Evolutionary conservation across 1,139 yeast species (phyloP).

Genomic region (Geotrichum citri-aurantii): DNA sequence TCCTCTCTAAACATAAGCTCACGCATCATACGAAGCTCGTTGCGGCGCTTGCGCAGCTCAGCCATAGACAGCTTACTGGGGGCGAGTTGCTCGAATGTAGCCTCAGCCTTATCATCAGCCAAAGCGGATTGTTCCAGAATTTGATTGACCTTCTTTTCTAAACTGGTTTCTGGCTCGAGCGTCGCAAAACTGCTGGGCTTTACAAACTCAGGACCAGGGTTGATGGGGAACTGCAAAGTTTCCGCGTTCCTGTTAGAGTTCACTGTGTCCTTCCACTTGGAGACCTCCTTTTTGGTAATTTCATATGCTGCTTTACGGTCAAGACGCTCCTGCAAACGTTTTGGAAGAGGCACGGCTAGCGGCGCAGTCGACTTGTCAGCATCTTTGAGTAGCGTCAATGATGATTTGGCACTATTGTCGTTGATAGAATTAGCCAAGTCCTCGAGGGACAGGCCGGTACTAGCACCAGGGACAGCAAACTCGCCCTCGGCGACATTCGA

Average conservation of each 20-base stretch:
- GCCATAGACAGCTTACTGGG: conserved; percentile 68
- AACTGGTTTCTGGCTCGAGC: conserved; percentile 38
- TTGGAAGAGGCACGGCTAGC: conserved; percentile 76
- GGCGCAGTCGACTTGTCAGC: conserved; percentile 12
- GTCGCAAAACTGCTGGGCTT: conserved; percentile 51
- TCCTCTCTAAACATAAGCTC: conserved; percentile 96
- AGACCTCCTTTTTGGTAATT: conserved; percentile 76
- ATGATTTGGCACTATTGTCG: conserved; percentile 20
- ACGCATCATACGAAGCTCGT: conserved; percentile 84
- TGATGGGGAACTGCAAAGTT: conserved; percentile 67
- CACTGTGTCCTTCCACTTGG: conserved; percentile 83
- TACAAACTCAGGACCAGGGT: conserved; percentile 43
- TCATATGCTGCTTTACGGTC: conserved; percentile 91
- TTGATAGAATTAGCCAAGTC: conserved; percentile 17
- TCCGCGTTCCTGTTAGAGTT: conserved; percentile 78
- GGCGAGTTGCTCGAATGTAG: conserved; percentile 81
- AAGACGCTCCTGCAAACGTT: conserved; percentile 74
- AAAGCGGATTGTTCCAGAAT: conserved; percentile 62
- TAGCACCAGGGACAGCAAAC: conserved; percentile 45
- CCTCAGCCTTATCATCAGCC: conserved; percentile 66
- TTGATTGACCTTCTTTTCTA: conserved; percentile 61
- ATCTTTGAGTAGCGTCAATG: conserved; percentile 23
- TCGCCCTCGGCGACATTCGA: conserved; percentile 67
- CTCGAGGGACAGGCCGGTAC: conserved; percentile 14
- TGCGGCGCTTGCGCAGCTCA: conserved; percentile 70